Base-by-base conservation (phyloP, 2,329 filamentous ascomycete species). In the Pseudovirgaria hyperparasitica region DNA sequence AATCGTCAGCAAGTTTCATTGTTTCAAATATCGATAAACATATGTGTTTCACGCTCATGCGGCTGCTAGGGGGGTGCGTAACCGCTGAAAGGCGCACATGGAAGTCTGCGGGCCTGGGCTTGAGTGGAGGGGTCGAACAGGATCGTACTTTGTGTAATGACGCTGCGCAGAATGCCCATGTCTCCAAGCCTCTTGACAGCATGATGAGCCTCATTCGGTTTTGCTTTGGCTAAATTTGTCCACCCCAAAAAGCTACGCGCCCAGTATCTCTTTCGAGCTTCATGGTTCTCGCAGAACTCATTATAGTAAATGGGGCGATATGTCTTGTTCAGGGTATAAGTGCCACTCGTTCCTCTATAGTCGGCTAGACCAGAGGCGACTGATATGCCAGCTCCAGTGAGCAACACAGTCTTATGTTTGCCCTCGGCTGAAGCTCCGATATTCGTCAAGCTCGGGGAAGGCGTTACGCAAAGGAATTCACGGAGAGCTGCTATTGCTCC, bases 261-360 rank as follows among this genome's bases (percentile, higher is more conserved):
- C 90, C 90, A 98, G 52, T 98, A 98, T 34, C 90, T 65, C 55
- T 94, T 90, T 38, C 90, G 66, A 9, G 81, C 75, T 50, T 86
- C 82, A 55, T 96, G 87, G 37, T 63, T 80, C 24, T 67, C 60
- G 22, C 84, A 55, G 46, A 96, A 98, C 51, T 98, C 90, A 52
- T 84, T 75, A 53, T 81, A 86, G 59, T 92, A 98, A 39, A 93
- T 92, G 17, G 87, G 90, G 2, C 81, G 73, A 48, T 92, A 94
- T 9, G 72, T 73, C 58, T 81, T 84, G 59, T 96, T 96, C 45
- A 90, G 67, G 22, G 84, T 77, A 50, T 98, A 98, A 6, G 87
- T 96, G 34, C 90, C 90, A 38, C 86, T 81, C 26, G 71, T 66
- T 12, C 90, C 90, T 29, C 90, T 68, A 53, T 98, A 98, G 56